A percentile compares a stretch with the other conserved stretches of the same genome.
These are phyloP conservation scores for Symbiotaphrina buchneri DNA, from an alignment of 495 filamentous ascomycete species.

Conservation along the genomic window DNA sequence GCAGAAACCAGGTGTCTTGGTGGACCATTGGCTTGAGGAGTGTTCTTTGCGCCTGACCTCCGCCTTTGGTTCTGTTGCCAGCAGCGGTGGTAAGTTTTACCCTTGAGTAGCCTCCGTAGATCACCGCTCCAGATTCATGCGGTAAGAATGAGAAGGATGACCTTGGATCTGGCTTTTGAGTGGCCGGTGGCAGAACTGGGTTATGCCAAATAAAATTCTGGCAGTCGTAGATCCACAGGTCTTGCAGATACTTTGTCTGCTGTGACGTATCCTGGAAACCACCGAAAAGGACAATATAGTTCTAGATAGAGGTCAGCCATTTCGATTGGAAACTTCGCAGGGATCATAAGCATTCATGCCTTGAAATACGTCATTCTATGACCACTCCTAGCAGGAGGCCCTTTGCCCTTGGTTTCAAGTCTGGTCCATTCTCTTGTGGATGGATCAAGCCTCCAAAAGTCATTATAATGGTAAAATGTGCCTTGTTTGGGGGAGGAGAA, in stretches of 20 bases:
- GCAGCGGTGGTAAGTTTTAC: constrained; percentile 41
- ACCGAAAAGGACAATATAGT: constrained; percentile 52
- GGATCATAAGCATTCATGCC: constrained; percentile 11
- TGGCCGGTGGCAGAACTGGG: constrained; percentile 44
- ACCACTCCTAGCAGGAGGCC: constrained; percentile 72
- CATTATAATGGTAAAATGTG: constrained; percentile 97
- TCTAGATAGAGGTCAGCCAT: constrained; percentile 13
- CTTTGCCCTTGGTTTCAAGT: constrained; percentile 68
- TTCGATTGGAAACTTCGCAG: constrained; percentile 15
- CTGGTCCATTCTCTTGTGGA: constrained; percentile 70
- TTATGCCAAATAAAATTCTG: constrained; percentile 55
- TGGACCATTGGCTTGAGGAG: constrained; percentile 71
- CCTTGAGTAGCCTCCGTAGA: constrained; percentile 85
- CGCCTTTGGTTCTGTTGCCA: constrained; percentile 28
- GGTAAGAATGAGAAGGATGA: constrained; percentile 81
- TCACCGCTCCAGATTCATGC: constrained; percentile 66
- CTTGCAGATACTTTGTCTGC: constrained; percentile 69
- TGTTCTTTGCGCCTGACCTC: constrained; percentile 32
- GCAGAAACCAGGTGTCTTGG: constrained; percentile 83
- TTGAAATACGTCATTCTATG: constrained; percentile 94
- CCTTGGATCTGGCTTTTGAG: constrained; percentile 70
- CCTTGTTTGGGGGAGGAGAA: constrained; percentile 79
- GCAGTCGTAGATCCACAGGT: constrained; percentile 49
- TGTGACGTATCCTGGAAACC: constrained; percentile 93
- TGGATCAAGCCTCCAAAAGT: constrained; percentile 86